These are phyloP conservation scores for Podila minutissima DNA, from an alignment of 192 early-diverging fungal species.

Conservation along the genomic window DNA sequence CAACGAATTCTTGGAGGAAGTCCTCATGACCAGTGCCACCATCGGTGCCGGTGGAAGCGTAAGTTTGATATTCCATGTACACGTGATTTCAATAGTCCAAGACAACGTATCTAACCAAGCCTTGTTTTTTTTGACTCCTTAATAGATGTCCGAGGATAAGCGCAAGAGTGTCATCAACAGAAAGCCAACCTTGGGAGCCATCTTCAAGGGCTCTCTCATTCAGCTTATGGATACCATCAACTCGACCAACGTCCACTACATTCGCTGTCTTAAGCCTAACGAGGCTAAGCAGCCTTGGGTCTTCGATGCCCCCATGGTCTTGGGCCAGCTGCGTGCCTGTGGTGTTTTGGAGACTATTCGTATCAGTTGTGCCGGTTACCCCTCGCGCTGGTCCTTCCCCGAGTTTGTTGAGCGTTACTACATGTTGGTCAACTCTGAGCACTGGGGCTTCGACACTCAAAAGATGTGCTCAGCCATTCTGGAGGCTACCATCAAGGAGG, in stretches of 20 bases:
- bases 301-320: slow-evolving; percentile 95
- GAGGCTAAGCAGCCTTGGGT: slow-evolving; percentile 91
- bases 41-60: slow-evolving; percentile 56
- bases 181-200: slow-evolving; percentile 95
- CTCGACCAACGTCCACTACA: slow-evolving; percentile 94
- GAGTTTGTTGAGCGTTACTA: slow-evolving; percentile 93
- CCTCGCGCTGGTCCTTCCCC: slow-evolving; percentile 84
- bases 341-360: slow-evolving; percentile 99
- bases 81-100: not conserved
- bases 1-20: slow-evolving; percentile 85
- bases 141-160: slow-evolving; percentile 53
- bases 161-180: slow-evolving; percentile 66
- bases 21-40: slow-evolving; percentile 71
- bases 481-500: slow-evolving; percentile 73
- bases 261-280: slow-evolving; percentile 99
- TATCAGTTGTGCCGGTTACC: slow-evolving; percentile 98
- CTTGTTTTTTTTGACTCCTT: not conserved
- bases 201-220: slow-evolving; percentile 94
- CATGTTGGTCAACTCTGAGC: slow-evolving; percentile 63
- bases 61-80: slow-evolving; percentile 39
- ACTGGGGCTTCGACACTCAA: slow-evolving; percentile 67
- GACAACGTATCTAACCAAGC: not conserved
- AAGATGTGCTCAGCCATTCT: slow-evolving; percentile 71
- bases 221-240: slow-evolving; percentile 96
- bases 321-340: slow-evolving; percentile 95